Base-by-base conservation (phyloP, 2,329 filamentous ascomycete genomes). In the Trichoderma endophyticum region DNA sequence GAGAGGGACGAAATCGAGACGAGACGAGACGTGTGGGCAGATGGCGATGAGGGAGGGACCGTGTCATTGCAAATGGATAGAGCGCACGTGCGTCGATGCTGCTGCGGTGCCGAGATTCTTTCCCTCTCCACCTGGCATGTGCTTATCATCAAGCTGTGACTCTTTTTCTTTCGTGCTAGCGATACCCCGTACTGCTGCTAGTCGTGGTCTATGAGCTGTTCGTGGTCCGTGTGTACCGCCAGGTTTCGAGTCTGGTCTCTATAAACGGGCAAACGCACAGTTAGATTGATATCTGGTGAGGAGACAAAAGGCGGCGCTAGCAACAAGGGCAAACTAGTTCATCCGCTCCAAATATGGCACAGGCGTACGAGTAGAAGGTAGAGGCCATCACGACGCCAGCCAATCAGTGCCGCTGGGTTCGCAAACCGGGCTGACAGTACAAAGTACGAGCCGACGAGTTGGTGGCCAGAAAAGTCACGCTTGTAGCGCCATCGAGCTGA, bases 191-290 rank as follows among this genome's bases (percentile, higher is more conserved):
- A 48, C 43, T 24, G 18, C 21, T 66, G 34, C 67, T 63, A 62
- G 57, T 36, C 26, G 34, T 26, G 39, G 39, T n/a, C 39, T 43
- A 36, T 54, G 66, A 60, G 54, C 57, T 69, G 56, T 61, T 48
- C 39, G 57, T 69, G 66, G 57, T 61, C 54, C 54, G 66, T 62
- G 57, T 69, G 56, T 54, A 30, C 36, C 36, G 66, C 66, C 66
- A 24, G 18, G 66, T 54, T 61, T 62, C 66, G 28, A n/a, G 32
- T 62, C 36, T 69, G 48, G 21, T 39, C 18, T 66, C 63, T 15
- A 43, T 43, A 28, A 66, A 56, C 56, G 48, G 43, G 63, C 63
- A 18, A 32, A 51, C n/a, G 63, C 28, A 39, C 21, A 26, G 32
- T 66, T 57, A 56, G 63, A 57, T 66, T 66, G 48, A 57, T 28